Base-by-base conservation (phyloP, 2,329 filamentous ascomycete genomes). In the Paecilomyces niveus region DNA sequence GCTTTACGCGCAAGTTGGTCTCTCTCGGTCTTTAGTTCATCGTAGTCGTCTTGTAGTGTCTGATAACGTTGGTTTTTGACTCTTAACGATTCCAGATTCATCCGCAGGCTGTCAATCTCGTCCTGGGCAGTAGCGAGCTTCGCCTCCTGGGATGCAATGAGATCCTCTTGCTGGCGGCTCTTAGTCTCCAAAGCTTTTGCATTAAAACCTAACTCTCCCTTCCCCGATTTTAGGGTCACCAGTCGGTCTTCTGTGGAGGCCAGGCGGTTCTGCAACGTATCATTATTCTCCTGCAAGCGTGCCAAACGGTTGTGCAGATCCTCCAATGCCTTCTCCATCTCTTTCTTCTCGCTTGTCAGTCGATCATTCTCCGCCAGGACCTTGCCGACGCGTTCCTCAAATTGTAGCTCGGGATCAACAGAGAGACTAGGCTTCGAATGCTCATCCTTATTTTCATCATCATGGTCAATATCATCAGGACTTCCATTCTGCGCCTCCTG, bases 121-220 rank as follows among this genome's bases (percentile, higher is more conserved):
- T 76, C 70, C 59, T 79, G 74, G 31, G 74, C 65, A 32, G 81
- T 78, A 58, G 88, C 83, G 10, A 87, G 74, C 64, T 89, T 83
- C 21, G 82, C 81, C 70, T 92, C 89, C 64, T 90, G 83, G 24
- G 80, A 82, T 45, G 85, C 85, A 67, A 92, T 92, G 54, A 90
- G 78, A 59, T 87, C 81, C 70, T 90, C 86, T 66, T 89, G 85
- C 65, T 90, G 75, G 33, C 73, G 71, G 4, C 74, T 86, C 78
- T 64, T 88, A 75, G 60, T 80, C 73, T 72, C 74, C 35, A 76
- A 59, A 1, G 72, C 72, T 63, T 72, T 76, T 55, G 69, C 71
- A 61, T 72, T 74, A 76, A 80, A 68, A 76, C 83, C 71, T 76
- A 72, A 59, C 52, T 77, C 76, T 9, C 73, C 75, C 56, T 78